Conservation (phyloP, 1,284 basidiomycete species). For the Cutaneotrichosporon cavernicola region DNA sequence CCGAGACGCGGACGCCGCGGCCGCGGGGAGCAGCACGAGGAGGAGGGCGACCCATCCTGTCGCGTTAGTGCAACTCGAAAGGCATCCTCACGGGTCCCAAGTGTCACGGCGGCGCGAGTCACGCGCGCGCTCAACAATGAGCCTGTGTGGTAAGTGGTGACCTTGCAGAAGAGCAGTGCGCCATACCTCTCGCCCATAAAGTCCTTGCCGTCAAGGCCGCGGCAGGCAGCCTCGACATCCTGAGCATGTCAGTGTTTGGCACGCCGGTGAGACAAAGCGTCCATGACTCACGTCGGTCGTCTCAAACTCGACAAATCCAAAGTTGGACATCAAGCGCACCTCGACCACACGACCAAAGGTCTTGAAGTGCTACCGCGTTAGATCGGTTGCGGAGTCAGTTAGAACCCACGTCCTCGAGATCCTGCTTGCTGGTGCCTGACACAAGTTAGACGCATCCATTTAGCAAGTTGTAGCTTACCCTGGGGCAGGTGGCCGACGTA, state of each 20-base stretch:
- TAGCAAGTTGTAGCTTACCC: conserved; percentile 27
- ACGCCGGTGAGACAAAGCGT: neutral
- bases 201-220: conserved; percentile 76
- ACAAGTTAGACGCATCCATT: neutral
- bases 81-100: conserved; percentile 62
- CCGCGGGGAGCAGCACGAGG: conserved; percentile 46
- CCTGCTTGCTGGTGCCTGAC: conserved; percentile 35
- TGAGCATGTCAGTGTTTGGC: conserved; percentile 42
- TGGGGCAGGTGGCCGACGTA: conserved; percentile 51
- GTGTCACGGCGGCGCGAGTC: conserved; percentile 77
- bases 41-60: conserved; percentile 29
- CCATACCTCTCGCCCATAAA: conserved; percentile 83
- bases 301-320: conserved; percentile 93
- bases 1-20: conserved; percentile 71
- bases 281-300: conserved; percentile 61
- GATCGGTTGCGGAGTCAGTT: neutral
- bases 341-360: conserved; percentile 81
- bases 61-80: neutral
- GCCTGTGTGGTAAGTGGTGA: conserved; percentile 56
- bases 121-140: conserved; percentile 87
- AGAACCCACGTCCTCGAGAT: conserved; percentile 40
- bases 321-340: conserved; percentile 90
- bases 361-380: conserved; percentile 70
- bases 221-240: conserved; percentile 90
- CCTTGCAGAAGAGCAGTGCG: neutral